Evolutionary conservation across 495 filamentous ascomycete species (phyloP).

Genomic region (Lasiosphaeris hirsuta): DNA sequence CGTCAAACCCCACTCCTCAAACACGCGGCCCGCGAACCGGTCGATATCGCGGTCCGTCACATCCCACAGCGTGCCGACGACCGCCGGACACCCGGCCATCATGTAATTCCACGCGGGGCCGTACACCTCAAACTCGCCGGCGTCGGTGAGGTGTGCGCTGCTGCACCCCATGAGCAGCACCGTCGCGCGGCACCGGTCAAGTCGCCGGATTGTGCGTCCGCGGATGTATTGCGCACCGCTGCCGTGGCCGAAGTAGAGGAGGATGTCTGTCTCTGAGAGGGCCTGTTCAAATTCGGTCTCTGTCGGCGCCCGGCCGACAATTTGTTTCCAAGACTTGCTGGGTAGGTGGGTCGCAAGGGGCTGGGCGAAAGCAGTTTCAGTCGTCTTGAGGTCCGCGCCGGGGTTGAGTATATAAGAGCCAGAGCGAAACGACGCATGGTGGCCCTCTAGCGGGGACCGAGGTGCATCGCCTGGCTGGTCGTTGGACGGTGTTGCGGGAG

Average conservation of each 20-base stretch:
- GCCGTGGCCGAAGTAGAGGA: constrained; percentile 95
- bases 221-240: constrained; percentile 93
- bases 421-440: constrained; percentile 53
- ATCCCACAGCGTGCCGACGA: constrained; percentile 93
- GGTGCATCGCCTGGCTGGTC: constrained; percentile 12
- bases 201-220: constrained; percentile 67
- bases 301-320: constrained; percentile 63
- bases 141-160: constrained; percentile 70
- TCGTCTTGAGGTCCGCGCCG: constrained; percentile 72
- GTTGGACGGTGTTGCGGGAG: neutral
- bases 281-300: constrained; percentile 70
- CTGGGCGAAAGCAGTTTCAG: constrained; percentile 67
- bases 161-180: constrained; percentile 91
- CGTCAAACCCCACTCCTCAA: constrained; percentile 84
- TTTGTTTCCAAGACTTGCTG: constrained; percentile 55
- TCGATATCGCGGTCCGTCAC: constrained; percentile 97
- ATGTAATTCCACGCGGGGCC: constrained; percentile 91
- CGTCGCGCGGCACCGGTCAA: constrained; percentile 65
- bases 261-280: constrained; percentile 59
- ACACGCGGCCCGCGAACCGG: constrained; percentile 70
- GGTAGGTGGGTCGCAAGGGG: constrained; percentile 50
- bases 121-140: constrained; percentile 83
- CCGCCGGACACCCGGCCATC: constrained; percentile 74
- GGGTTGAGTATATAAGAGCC: constrained; percentile 90
- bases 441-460: constrained; percentile 33